These are phyloP conservation scores for Colletotrichum caudatum DNA, from an alignment of 2,329 filamentous ascomycete species.

Conservation along the genomic window DNA sequence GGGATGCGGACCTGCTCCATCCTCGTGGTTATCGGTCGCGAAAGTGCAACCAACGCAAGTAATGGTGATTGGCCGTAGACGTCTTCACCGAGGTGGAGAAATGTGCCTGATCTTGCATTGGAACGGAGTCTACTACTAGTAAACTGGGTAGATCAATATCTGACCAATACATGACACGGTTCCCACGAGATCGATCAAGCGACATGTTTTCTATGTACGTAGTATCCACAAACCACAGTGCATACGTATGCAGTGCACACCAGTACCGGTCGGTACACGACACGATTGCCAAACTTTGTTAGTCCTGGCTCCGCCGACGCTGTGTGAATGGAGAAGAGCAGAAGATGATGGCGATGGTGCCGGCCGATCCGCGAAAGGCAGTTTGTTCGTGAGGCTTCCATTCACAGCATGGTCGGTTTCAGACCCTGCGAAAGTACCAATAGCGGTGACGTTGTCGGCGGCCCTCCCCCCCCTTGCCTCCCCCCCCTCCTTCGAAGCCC, in stretches of 20 bases:
- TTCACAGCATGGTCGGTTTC: constrained; percentile 31
- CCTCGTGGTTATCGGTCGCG: constrained; percentile 16
- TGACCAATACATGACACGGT: constrained; percentile 2
- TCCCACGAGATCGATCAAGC: neutral
- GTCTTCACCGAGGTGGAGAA: constrained; percentile 39
- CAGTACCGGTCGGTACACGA: neutral
- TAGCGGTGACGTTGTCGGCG: neutral
- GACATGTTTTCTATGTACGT: neutral
- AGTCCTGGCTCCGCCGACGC: neutral
- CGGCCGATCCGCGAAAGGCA: constrained; percentile 19
- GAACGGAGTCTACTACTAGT: neutral
- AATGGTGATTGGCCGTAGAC: constrained; percentile 20
- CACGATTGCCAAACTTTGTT: too few relatives aligned
- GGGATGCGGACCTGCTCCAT: neutral
- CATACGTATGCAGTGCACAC: too few relatives aligned
- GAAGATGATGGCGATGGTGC: constrained; percentile 17
- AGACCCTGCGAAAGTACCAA: constrained; percentile 26
- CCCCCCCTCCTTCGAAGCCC: too few relatives aligned
- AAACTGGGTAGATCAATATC: neutral
- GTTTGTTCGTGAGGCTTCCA: neutral
- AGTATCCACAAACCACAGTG: neutral
- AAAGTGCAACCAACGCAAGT: constrained; percentile 1
- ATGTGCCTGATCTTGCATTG: constrained; percentile 40
- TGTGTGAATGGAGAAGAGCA: neutral
- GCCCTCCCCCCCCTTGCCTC: too few relatives aligned